Conservation (phyloP, 1,284 basidiomycete species). For the Pisolithus thermaeus region DNA sequence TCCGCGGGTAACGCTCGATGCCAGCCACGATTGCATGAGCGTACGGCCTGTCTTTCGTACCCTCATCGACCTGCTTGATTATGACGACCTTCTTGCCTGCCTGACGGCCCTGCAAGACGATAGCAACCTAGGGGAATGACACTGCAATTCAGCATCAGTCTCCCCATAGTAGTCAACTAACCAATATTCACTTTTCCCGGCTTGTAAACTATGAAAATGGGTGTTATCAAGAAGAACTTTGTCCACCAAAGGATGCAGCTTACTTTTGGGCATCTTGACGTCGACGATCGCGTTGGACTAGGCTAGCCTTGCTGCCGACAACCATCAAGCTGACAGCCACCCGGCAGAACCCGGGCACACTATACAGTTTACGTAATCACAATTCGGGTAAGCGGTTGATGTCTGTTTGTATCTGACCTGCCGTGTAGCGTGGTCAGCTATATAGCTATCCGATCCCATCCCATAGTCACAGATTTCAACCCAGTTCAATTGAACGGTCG, state of each 20-base stretch:
- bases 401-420: too few relatives aligned
- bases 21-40: constrained; percentile 96
- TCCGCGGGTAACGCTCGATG: constrained; percentile 92
- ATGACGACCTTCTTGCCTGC: constrained; percentile 92
- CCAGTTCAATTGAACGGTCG: too few relatives aligned
- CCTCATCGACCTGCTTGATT: constrained; percentile 85
- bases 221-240: constrained; percentile 21
- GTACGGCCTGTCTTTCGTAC: constrained; percentile 86
- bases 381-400: neutral
- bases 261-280: constrained; percentile 33
- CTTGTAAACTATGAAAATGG: constrained; percentile 75
- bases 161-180: neutral
- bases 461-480: too few relatives aligned
- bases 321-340: constrained; percentile 21
- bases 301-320: neutral
- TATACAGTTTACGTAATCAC: constrained; percentile 17
- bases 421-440: too few relatives aligned
- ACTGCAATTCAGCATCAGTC: constrained; percentile 7
- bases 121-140: constrained; percentile 63
- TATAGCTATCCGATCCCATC: too few relatives aligned
- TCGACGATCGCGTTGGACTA: constrained; percentile 20
- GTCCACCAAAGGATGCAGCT: constrained; percentile 1
- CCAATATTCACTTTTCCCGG: constrained; percentile 80
- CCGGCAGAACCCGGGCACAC: constrained; percentile 22
- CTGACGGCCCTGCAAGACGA: constrained; percentile 95